Base-by-base conservation (phyloP, 352 stramenopile genomes). In the Phytophthora fragariaefolia region DNA sequence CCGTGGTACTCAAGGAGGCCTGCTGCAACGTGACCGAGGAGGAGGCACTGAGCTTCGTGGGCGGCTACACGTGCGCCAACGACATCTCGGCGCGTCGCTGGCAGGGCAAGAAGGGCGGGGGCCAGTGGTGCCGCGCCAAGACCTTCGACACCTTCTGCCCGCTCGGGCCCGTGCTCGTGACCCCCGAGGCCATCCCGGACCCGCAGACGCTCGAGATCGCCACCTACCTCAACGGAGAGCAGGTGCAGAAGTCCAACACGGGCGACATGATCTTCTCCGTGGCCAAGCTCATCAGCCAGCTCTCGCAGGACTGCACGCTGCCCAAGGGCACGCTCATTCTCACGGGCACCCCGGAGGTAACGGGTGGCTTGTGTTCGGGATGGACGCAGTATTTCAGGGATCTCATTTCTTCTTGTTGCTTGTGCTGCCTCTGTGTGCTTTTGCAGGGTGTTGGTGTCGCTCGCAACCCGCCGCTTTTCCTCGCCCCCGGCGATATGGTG, bases 251-350 rank as follows among this genome's bases (percentile, higher is more conserved):
- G 55, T 96, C 89, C 22, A 95, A 80, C 53, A 97, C 92, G 42
- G 58, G 74, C 23, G 91, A 97, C 76, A 97, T 98, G 88, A 96
- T 97, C 69, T 97, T 97, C 71, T 89, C 80, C 3, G 85, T 98
- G 0, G 80, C 87, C 2, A 79, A 95, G 66, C 71, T 97, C 26
- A 96, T 98, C 58, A 94, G 86, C 59, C 86, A 94, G 69, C 77
- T 97, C 3, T 97, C 90, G 10, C 86, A 97, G 63, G 91, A 96
- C 66, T 95, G 75, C 45, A 97, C 92, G 43, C 71, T 98, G 46
- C 80, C 80, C n/a, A 83, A 86, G 23, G 90, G 90, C 38, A 97
- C 91, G 9, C 71, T 97, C 23, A 97, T 98, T 43, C 80, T 97
- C 51, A 98, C 92, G 10, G 92, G 92, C 36, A 98, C 92, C 0